Base-by-base conservation (phyloP, 306 rosid genomes). In the Prunus campanulata region DNA sequence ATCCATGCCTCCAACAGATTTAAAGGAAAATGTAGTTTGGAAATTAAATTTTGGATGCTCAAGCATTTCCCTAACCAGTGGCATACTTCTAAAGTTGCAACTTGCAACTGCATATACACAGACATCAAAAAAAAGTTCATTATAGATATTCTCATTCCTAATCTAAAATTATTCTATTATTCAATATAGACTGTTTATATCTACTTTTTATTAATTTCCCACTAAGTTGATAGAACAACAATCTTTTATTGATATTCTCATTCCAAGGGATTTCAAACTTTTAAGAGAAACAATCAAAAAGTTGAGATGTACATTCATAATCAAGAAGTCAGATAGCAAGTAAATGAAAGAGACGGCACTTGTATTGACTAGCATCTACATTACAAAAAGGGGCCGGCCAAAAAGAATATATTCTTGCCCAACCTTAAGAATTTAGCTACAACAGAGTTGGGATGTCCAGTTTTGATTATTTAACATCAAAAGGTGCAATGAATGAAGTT, bases 401-500 rank as follows among this genome's bases (percentile, higher is more conserved):
- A 30, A 66, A 54, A 75, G 8, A 50, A 67, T 10, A 51, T 6
- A 66, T 3, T 16, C 51, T 27, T 9, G 27, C 29, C 63, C 78
- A 66, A 46, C 39, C 68, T 30, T 3, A 20, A 8, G 16, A 59
- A 32, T 46, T 66, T 30, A 29, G 50, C 63, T 72, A 22, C 60
- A 64, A 67, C 51, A 27, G 6, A 30, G 55, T 25, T 27, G 83
- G 80, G 67, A 64, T 50, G 64, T 70, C 62, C 57, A 39, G 19
- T 20, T 63, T 76, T 72, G 79, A 77, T 82, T 80, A 80, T 76
- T 85, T 72, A 69, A 65, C 74, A 82, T 71, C 76, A 68, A 62
- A 47, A 55, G 78, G 57, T 52, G 70, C 75, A 74, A 78, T n/a
- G 77, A 8, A 84, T 25, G 12, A 74, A 61, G 46, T 47, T 13